A percentile compares a stretch with the other conserved stretches of the same genome.
phyloP scores from a whole-genome alignment of 2,329 filamentous ascomycete species.

The Cyphellophora europaea region DNA sequence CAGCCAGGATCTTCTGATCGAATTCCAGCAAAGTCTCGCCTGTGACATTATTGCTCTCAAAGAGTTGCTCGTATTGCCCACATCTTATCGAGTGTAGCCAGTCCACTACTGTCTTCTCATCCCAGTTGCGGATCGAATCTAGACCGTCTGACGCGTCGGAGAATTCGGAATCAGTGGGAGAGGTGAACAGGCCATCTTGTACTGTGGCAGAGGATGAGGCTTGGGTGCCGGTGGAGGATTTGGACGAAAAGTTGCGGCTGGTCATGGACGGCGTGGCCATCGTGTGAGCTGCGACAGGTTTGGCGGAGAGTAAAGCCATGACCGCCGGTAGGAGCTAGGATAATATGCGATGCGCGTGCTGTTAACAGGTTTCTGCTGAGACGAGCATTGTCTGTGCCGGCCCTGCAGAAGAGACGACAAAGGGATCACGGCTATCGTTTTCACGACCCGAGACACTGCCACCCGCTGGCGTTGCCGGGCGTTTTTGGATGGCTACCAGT shows the following conservation, averaged over 20 bases:
- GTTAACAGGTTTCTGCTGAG: too few species aligned
- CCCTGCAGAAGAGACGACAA: too few species aligned
- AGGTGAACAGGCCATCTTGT: conserved; percentile 49
- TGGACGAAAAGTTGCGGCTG: conserved; percentile 15
- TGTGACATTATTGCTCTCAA: conserved; percentile 90
- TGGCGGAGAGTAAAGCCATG: neutral
- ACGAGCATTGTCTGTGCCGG: too few species aligned
- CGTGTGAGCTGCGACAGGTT: neutral
- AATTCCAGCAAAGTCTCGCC: conserved; percentile 94
- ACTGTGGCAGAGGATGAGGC: conserved; percentile 25
- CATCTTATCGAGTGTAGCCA: conserved; percentile 89
- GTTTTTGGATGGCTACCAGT: too few species aligned
- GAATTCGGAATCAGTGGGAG: conserved; percentile 87
- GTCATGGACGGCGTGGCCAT: conserved; percentile 1
- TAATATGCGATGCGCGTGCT: too few species aligned
- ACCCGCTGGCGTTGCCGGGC: too few species aligned
- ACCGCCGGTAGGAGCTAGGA: neutral
- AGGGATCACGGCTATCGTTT: too few species aligned
- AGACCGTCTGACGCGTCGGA: conserved; percentile 66
- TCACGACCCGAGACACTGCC: too few species aligned
- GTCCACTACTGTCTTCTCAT: conserved; percentile 77
- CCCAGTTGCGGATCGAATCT: conserved; percentile 50
- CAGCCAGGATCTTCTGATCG: conserved; percentile 90
- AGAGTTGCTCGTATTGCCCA: conserved; percentile 83
- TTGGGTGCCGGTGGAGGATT: conserved; percentile 23